phyloP scores from a whole-genome alignment of 148 eudicot species.

The Rhododendron ferrugineum region DNA sequence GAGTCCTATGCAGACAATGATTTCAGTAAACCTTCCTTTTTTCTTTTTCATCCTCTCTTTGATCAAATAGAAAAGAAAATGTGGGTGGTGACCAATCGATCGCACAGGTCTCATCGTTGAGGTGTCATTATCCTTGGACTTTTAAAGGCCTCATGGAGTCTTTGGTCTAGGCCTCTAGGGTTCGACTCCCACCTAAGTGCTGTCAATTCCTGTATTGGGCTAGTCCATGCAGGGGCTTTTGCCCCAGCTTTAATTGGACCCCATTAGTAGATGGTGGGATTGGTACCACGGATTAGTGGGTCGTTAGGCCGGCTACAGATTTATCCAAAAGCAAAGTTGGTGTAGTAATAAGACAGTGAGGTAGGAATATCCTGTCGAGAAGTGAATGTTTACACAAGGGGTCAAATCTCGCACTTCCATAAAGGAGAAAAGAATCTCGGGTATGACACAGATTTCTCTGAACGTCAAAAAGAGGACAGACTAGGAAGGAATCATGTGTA shows the following conservation, averaged over 20 bases:
- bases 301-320: background rate
- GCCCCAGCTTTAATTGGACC: background rate
- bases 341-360: background rate
- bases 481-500: constrained; percentile 11
- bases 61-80: background rate
- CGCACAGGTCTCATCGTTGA: background rate
- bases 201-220: background rate
- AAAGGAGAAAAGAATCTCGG: constrained; percentile 25
- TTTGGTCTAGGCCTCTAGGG: too few relatives aligned
- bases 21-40: background rate
- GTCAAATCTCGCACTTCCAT: constrained; percentile 24
- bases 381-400: background rate
- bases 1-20: background rate
- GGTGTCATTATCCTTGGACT: background rate
- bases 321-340: background rate
- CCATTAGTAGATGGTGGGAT: background rate
- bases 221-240: background rate
- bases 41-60: background rate
- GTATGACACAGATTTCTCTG: background rate
- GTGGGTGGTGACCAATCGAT: background rate
- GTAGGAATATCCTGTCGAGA: constrained; percentile 1
- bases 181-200: background rate
- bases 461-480: background rate
- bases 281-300: background rate
- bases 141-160: background rate